phyloP scores from a whole-genome alignment of 108 stramenopile species.

The Pseudonitzschia multiseries region DNA sequence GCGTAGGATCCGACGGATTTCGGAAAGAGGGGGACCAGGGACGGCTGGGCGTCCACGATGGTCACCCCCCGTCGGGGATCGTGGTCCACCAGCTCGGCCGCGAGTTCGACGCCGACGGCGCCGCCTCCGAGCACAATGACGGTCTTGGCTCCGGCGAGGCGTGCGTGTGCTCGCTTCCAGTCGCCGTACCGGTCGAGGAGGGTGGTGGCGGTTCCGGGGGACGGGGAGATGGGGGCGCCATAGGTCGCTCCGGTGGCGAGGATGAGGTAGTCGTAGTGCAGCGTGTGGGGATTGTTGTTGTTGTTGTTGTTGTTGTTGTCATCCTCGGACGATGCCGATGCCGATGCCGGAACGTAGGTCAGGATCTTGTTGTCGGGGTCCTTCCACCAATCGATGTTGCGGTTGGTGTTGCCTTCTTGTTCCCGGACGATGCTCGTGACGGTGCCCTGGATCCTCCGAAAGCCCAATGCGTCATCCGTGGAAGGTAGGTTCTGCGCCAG shows the following conservation, averaged over 20 bases:
- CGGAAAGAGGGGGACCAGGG: constrained; percentile 26
- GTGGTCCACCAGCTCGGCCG: constrained; percentile 34
- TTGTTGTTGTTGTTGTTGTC: background rate
- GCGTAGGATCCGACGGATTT: constrained; percentile 13
- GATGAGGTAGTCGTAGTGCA: constrained; percentile 34
- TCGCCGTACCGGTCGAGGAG: background rate
- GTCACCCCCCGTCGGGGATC: constrained; percentile 8
- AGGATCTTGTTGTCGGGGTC: constrained; percentile 6
- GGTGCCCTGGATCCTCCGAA: constrained; percentile 22
- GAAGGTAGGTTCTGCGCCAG: constrained; percentile 23
- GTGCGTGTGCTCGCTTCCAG: constrained; percentile 15
- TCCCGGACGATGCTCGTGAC: constrained; percentile 15
- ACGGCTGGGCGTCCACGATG: constrained; percentile 16
- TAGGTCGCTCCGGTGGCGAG: constrained; percentile 34
- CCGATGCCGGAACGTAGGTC: constrained; percentile 9
- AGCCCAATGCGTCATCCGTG: background rate
- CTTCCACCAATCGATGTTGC: background rate
- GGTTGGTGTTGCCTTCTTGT: background rate
- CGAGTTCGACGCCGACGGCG: constrained; percentile 37
- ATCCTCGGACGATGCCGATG: background rate
- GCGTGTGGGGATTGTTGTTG: background rate
- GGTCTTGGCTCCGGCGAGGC: background rate
- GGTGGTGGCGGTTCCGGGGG: background rate
- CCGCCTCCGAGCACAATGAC: constrained; percentile 34
- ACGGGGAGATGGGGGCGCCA: constrained; percentile 18